Evolutionary conservation across 352 stramenopile species (phyloP), one percentile per base, ranked within the genome.

Genomic region (Globisporangium orthogonon): DNA sequence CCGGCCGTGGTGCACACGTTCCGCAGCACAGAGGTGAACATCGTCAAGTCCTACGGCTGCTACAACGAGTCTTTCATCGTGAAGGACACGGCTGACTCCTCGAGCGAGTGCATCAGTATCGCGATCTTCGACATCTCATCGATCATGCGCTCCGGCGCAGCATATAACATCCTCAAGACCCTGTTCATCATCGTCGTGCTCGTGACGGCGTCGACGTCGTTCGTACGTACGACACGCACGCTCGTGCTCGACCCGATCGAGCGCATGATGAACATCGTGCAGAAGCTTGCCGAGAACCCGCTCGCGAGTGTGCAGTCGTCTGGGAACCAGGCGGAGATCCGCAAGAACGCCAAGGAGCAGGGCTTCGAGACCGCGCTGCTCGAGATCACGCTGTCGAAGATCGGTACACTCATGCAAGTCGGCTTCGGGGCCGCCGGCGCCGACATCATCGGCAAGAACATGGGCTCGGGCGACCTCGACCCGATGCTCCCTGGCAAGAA

Each of bases 191-290:
- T 91, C 47, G 53, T 90, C 28, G 72, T 95, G 7, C 78, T 96
- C 14, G 83, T 91, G 30, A 70, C 59, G n/a, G 78, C 76, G 5
- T 91, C 84, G 46, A 90, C 83, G 10, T 82, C 73, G 13, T 97
- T 95, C 58, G 92, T 91, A 51, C 83, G 77, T 56, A 94, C 85
- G 49, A 72, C 84, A 6, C 88, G 87, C 11, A 73, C 78, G 29
- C 79, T 96, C 40, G 86, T 97, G 23, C 78, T 96, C 14, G 74
- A 95, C 47, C 89, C 87, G 1, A 96, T 96, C 48, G 87, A 97
- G 61, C 88, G 90, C 44, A 97, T 97, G 89, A 95, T 96, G 72
- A 68, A 72, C 35, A 87, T 95, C 28, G 86, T 97, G 7, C 82
- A 95, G 54, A 84, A 89, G 30, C 73, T 97, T 5, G 87, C 88